phyloP scores from a whole-genome alignment of 495 filamentous ascomycete genomes.

The Choiromyces venosus region DNA sequence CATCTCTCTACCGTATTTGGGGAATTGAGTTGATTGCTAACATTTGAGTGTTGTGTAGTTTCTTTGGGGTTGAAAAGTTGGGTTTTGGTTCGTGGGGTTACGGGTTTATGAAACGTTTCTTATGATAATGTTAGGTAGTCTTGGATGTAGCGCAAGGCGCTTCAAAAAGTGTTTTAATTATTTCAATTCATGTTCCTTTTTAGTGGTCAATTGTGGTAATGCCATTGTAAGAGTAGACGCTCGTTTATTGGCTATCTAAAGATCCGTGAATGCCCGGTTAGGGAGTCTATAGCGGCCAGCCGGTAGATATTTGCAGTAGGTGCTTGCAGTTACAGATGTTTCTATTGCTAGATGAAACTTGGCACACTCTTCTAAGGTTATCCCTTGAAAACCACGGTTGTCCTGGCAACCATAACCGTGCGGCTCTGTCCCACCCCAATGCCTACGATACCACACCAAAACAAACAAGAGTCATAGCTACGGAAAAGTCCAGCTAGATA shows the following conservation, averaged over 20 bases:
- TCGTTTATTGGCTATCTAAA: not conserved
- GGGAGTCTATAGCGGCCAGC: not conserved
- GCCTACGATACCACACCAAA: not conserved
- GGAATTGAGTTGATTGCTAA: not conserved
- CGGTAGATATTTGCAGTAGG: not conserved
- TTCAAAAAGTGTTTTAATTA: not conserved
- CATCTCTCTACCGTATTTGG: not conserved
- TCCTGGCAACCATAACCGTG: not conserved
- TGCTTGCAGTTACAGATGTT: not conserved
- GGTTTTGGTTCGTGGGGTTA: not conserved
- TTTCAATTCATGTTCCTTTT: not conserved
- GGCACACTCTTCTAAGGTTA: no score
- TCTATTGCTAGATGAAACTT: not conserved
- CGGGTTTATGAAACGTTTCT: not conserved
- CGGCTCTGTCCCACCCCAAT: not conserved
- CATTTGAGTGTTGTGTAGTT: not conserved
- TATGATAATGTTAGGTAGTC: not conserved
- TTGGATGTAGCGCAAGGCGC: not conserved
- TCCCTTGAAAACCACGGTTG: no score
- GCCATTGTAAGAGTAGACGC: not conserved
- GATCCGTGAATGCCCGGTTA: not conserved
- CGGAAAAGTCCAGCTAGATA: not conserved
- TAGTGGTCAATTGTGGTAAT: not conserved
- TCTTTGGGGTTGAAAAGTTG: conserved; percentile 16
- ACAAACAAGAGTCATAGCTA: not conserved